Percentiles rank a stretch among this genome's conserved stretches.
These are phyloP conservation scores for Boletus eberwhitei DNA, from an alignment of 768 basidiomycete genomes.

Conservation along the genomic window DNA sequence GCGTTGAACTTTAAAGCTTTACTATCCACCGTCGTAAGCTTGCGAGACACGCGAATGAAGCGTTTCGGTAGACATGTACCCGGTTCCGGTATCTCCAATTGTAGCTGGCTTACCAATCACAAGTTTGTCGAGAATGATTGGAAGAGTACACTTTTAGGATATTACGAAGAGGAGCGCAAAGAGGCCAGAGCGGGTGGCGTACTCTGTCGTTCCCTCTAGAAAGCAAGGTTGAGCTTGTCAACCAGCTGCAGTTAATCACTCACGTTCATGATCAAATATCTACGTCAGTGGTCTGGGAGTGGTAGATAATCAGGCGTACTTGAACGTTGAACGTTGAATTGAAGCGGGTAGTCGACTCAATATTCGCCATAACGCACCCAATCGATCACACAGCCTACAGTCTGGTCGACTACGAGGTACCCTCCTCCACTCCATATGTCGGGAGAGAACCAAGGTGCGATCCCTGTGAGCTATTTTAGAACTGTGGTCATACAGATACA, in stretches of 20 bases:
- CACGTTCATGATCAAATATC: background rate
- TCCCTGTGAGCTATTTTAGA: slow-evolving; percentile 25
- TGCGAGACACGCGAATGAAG: slow-evolving; percentile 57
- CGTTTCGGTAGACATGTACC: slow-evolving; percentile 51
- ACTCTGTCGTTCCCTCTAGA: slow-evolving; percentile 37
- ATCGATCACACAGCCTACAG: slow-evolving; percentile 42
- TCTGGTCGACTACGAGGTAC: slow-evolving; percentile 37
- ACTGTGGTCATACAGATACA: too few species aligned
- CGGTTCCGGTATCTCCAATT: slow-evolving; percentile 48
- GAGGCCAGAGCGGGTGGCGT: slow-evolving; percentile 37
- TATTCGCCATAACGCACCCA: slow-evolving; percentile 30
- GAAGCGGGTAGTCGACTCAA: background rate
- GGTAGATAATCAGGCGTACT: slow-evolving; percentile 11
- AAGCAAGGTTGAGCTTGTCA: background rate
- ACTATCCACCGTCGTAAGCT: slow-evolving; percentile 34
- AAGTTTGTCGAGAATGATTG: slow-evolving; percentile 58
- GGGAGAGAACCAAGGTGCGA: slow-evolving; percentile 43
- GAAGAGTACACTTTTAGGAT: slow-evolving; percentile 42
- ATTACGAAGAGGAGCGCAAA: slow-evolving; percentile 37
- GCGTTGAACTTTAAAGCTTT: background rate
- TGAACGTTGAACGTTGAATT: slow-evolving; percentile 47
- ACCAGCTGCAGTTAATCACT: background rate
- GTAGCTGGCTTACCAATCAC: slow-evolving; percentile 73
- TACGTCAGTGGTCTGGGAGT: background rate
- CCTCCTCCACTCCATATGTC: slow-evolving; percentile 38